Evolutionary conservation across 441 rosid genomes (phyloP).

Genomic region (Gossypium aridum): DNA sequence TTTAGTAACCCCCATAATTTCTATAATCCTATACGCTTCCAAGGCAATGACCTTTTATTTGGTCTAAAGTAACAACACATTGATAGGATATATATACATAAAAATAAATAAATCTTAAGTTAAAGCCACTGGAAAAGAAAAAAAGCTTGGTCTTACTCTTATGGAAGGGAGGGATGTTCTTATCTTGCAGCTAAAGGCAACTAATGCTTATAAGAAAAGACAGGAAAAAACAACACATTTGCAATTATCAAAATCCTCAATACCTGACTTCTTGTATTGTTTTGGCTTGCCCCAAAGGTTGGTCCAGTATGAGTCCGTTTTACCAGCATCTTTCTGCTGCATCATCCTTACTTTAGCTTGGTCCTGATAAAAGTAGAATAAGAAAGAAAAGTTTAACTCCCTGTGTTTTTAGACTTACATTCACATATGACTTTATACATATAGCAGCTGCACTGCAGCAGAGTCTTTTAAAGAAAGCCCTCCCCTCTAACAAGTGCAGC

Average conservation of each 20-base stretch:
- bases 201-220: not conserved
- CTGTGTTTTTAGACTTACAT: not conserved
- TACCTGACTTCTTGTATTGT: slow-evolving; percentile 58
- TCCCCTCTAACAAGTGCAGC: not conserved
- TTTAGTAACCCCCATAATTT: not conserved
- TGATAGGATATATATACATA: too few relatives aligned
- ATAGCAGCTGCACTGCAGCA: not conserved
- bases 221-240: not conserved
- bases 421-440: not conserved
- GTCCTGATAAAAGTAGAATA: slow-evolving; percentile 32
- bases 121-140: not conserved
- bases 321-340: slow-evolving; percentile 45
- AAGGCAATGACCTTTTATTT: not conserved
- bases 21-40: not conserved
- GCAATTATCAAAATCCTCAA: not conserved
- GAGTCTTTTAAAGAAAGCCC: not conserved
- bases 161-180: not conserved
- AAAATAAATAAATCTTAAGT: not conserved
- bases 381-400: not conserved
- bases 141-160: not conserved
- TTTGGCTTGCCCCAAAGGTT: slow-evolving; percentile 59
- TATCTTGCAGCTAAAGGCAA: not conserved
- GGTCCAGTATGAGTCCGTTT: slow-evolving; percentile 60
- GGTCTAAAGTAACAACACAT: too few relatives aligned
- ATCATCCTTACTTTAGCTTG: slow-evolving; percentile 73